Base-by-base conservation (phyloP, 2,329 filamentous ascomycete species). In the Davidsoniella virescens region DNA sequence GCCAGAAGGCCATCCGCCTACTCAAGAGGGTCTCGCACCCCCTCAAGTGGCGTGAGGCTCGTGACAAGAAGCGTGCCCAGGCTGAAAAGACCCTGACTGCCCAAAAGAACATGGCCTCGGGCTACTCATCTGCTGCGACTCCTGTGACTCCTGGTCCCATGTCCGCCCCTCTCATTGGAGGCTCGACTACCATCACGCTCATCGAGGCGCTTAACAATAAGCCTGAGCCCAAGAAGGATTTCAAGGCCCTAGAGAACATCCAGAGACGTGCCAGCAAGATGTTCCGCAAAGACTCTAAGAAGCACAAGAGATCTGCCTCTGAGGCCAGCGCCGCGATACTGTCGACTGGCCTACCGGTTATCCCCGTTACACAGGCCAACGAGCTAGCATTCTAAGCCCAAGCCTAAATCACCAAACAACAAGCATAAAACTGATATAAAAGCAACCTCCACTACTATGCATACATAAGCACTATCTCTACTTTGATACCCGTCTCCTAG, bases 11-110 rank as follows among this genome's bases (percentile, higher is more conserved):
- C 25, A 44, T 53, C 37, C 51, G 29, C n/a, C 26, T 53, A 7
- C 38, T 53, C 38, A 53, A 53, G 39, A 53, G 50, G 51, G 44
- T 50, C 25, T 44, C 42, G 9, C 51, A 53, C 43, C 51, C 51
- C 14, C 33, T 41, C 5, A 53, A 53, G 40, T 53, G 51, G 51
- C 44, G 40, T 23, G 47, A 50, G 33, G 48, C 51, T 18, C 43
- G 48, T 23, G 44, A 53, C 38, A 47, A 47, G 41, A 53, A 53
- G 51, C 43, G 36, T 14, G 39, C 44, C 43, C 41, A 44, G 40
- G 46, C 50, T 10, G 45, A 47, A 12, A 53, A 53, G 44, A 47
- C 37, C 3, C 26, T 50, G 23, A 16, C 42, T n/a, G 33, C 45
- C 14, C 50, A 52, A 10, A 49, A 44, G 46, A 49, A 49, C 42